A percentile compares a stretch with the other conserved stretches of the same genome.
Conservation (phyloP, 257 asterid species). For the Scutellaria minor region DNA sequence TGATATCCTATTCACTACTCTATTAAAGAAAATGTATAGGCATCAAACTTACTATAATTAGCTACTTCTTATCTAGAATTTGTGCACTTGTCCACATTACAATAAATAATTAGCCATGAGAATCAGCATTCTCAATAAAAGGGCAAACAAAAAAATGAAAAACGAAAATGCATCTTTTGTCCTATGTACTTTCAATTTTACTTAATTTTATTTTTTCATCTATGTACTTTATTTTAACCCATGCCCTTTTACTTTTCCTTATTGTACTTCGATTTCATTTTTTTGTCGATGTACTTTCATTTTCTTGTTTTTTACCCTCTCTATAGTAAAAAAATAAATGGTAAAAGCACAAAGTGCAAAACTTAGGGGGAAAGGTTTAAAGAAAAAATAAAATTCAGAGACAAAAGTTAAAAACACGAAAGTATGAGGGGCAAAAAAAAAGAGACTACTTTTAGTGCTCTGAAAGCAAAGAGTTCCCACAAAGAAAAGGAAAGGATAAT, state of each 20-base stretch:
- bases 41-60: slow-evolving; percentile 28
- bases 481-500: slow-evolving; percentile 21
- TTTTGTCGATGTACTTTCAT: background rate
- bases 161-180: no score
- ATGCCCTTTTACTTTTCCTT: no score
- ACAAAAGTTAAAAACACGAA: no score
- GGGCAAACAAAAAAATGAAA: no score
- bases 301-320: no score
- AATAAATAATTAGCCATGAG: background rate
- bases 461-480: slow-evolving; percentile 29
- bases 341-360: no score
- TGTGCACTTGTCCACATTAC: slow-evolving; percentile 11
- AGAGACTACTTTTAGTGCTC: background rate
- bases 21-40: background rate
- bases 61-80: background rate
- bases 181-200: no score
- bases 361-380: no score
- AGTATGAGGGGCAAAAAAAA: background rate
- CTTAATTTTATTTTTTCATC: no score
- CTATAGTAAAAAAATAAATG: background rate
- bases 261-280: no score
- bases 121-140: background rate
- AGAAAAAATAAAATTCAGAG: no score
- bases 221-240: no score
- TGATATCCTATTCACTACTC: background rate